Evolutionary conservation across 2,329 filamentous ascomycete genomes (phyloP).

Genomic region (Stachybotrys chlorohalonatus): DNA sequence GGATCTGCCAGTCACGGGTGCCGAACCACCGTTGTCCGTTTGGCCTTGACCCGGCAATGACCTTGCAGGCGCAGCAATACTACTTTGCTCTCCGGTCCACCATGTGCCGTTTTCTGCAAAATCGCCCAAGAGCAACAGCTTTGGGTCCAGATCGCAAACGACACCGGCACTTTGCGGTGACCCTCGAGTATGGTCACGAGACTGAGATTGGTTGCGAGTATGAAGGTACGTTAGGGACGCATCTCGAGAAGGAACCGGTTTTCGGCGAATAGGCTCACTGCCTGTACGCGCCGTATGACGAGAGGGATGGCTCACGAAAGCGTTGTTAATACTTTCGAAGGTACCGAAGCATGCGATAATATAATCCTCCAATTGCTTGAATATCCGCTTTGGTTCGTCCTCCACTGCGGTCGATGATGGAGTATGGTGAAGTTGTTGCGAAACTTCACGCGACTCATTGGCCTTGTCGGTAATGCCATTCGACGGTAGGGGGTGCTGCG

Average conservation of each 20-base stretch:
- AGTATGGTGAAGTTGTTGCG: slow-evolving; percentile 8
- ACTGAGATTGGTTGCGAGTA: neutral
- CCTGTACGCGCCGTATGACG: slow-evolving; percentile 20
- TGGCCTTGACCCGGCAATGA: slow-evolving; percentile 3
- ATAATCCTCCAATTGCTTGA: slow-evolving; percentile 71
- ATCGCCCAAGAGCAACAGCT: slow-evolving; percentile 64
- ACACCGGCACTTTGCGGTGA: neutral
- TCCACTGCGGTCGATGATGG: slow-evolving; percentile 9
- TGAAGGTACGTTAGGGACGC: slow-evolving; percentile 2
- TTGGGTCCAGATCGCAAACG: slow-evolving; percentile 56
- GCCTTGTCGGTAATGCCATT: neutral
- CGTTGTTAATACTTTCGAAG: slow-evolving; percentile 64
- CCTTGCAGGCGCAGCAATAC: slow-evolving; percentile 11
- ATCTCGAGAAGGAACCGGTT: slow-evolving; percentile 11
- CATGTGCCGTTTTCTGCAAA: slow-evolving; percentile 74
- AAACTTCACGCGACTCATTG: slow-evolving; percentile 6
- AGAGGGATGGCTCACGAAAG: slow-evolving; percentile 49
- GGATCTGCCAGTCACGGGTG: slow-evolving; percentile 25
- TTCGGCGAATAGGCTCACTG: slow-evolving; percentile 16
- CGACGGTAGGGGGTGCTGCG: too few relatives aligned
- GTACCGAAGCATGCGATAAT: slow-evolving; percentile 60
- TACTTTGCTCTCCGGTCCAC: slow-evolving; percentile 60
- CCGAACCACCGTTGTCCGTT: slow-evolving; percentile 9
- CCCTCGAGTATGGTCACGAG: neutral
- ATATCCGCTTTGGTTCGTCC: slow-evolving; percentile 49